Base-by-base conservation (phyloP, 2,329 filamentous ascomycete species). In the Trichoderma citrinoviride region DNA sequence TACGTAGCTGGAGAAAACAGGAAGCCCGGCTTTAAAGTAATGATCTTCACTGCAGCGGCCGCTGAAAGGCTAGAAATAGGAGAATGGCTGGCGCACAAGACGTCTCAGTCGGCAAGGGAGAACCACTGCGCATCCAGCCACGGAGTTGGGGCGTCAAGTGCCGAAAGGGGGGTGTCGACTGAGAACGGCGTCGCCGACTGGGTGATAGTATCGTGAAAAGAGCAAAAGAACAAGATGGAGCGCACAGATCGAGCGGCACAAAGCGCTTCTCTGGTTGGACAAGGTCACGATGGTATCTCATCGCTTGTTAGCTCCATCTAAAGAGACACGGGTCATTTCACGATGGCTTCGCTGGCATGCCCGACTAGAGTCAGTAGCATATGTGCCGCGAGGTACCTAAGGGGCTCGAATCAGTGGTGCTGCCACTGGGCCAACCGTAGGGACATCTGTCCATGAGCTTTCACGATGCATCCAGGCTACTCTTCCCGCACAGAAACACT, bases 21-120 rank as follows among this genome's bases (percentile, higher is more conserved):
- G 64, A 55, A 14, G 25, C 21, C 43, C 17, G 47, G 40, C 49
- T 55, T 65, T 65, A 65, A 37, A 65, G 64, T 65, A 65, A 50
- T 65, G 64, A 61, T 61, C 49, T 55, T 55, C 56, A 21, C 23
- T 50, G 44, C 19, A 19, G 50, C 23, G 58, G 52, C 41, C 25
- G 33, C 46, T 43, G 63, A 14, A 23, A 25, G 49, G 33, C 27
- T 40, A 50, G 49, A 43, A 60, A n/a, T 54, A 27, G 5, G 40
- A 65, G 50, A 62, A 66, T 64, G 61, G 62, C 58, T 68, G 52
- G 65, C 33, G 43, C 23, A 57, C 49, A 49, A 56, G 52, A 66
- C 66, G 72, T 73, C 69, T 73, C 72, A 73, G 62, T 66, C 68
- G 27, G 67, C 68, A 73, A 72, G 71, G 71, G 71, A 72, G 71